A percentile compares a stretch with the other conserved stretches of the same genome.
phyloP scores from a whole-genome alignment of 169 alveolate species.

The Cryptosporidium xiaoi region DNA sequence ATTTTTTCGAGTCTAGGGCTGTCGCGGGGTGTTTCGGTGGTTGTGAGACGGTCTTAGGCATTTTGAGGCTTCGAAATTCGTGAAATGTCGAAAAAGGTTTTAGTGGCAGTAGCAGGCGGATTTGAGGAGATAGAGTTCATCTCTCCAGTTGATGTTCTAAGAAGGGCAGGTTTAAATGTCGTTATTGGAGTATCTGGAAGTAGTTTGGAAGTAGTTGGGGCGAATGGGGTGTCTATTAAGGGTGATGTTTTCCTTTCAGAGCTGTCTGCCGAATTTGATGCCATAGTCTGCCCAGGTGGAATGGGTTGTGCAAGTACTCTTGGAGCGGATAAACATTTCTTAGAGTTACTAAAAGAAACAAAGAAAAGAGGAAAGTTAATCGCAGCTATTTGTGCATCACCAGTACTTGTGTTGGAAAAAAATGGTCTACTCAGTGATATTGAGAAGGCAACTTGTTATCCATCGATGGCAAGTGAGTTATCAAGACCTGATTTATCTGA shows the following conservation, averaged over 20 bases:
- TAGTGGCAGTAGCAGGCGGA: slow-evolving; percentile 83
- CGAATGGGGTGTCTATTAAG: slow-evolving; percentile 77
- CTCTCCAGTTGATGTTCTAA: slow-evolving; percentile 80
- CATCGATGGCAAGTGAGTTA: slow-evolving; percentile 57
- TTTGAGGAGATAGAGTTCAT: slow-evolving; percentile 85
- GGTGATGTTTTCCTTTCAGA: slow-evolving; percentile 74
- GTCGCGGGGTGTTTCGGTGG: no score
- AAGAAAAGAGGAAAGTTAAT: slow-evolving; percentile 79
- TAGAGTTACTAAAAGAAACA: slow-evolving; percentile 78
- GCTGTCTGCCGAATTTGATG: slow-evolving; percentile 75
- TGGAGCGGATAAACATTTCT: slow-evolving; percentile 76
- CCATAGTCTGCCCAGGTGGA: slow-evolving; percentile 88
- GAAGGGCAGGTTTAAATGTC: slow-evolving; percentile 84
- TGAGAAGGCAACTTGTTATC: slow-evolving; percentile 77
- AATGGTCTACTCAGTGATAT: slow-evolving; percentile 84
- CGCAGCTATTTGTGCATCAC: slow-evolving; percentile 91
- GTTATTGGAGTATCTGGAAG: slow-evolving; percentile 78
- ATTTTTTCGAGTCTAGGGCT: no score
- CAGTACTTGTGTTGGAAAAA: slow-evolving; percentile 84
- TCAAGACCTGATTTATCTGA: slow-evolving; percentile 31
- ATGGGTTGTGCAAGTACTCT: slow-evolving; percentile 79
- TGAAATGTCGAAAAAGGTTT: slow-evolving; percentile 74
- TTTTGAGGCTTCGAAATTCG: not conserved
- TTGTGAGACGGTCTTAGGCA: not conserved
- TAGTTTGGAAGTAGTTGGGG: slow-evolving; percentile 57